phyloP scores from a whole-genome alignment of 2,329 filamentous ascomycete genomes.

The Penicillium digitatum region DNA sequence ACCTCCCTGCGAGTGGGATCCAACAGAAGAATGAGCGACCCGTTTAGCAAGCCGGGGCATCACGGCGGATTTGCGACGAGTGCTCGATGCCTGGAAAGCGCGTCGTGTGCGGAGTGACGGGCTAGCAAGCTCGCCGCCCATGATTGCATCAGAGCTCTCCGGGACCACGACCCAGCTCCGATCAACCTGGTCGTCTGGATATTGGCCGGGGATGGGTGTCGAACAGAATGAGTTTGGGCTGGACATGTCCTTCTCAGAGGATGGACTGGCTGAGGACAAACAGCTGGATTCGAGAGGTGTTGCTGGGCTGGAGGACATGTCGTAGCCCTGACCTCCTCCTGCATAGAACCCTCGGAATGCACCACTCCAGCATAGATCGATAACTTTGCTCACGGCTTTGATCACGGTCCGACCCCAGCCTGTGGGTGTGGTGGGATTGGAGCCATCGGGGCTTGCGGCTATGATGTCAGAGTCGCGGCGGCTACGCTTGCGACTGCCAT shows the following conservation, averaged over 20 bases:
- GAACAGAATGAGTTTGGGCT: slow-evolving; percentile 20
- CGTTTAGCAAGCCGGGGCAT: slow-evolving; percentile 28
- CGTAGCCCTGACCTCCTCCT: slow-evolving; percentile 72
- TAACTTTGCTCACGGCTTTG: slow-evolving; percentile 61
- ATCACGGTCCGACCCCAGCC: slow-evolving; percentile 44
- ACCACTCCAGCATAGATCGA: slow-evolving; percentile 70
- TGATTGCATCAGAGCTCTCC: slow-evolving; percentile 17
- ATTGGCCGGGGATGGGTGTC: slow-evolving; percentile 53
- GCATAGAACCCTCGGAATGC: slow-evolving; percentile 83
- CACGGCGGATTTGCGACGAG: slow-evolving; percentile 25
- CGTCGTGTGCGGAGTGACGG: slow-evolving; percentile 19
- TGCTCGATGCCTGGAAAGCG: slow-evolving; percentile 20
- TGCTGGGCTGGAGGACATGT: slow-evolving; percentile 43
- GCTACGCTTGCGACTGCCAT: slow-evolving; percentile 32
- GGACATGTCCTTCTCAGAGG: slow-evolving; percentile 27
- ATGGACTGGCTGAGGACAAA: slow-evolving; percentile 24
- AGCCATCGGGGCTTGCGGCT: slow-evolving; percentile 19
- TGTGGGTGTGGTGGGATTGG: slow-evolving; percentile 16
- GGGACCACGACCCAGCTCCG: slow-evolving; percentile 69
- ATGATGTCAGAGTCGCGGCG: slow-evolving; percentile 30
- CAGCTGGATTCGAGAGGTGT: slow-evolving; percentile 26
- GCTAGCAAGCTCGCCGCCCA: slow-evolving; percentile 10
- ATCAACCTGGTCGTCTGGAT: slow-evolving; percentile 53
- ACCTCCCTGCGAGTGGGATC: slow-evolving; percentile 20
- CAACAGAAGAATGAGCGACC: slow-evolving; percentile 15